A percentile compares a stretch with the other conserved stretches of the same genome.
Conservation (phyloP, 257 asterid genomes). For the Avicennia marina region DNA sequence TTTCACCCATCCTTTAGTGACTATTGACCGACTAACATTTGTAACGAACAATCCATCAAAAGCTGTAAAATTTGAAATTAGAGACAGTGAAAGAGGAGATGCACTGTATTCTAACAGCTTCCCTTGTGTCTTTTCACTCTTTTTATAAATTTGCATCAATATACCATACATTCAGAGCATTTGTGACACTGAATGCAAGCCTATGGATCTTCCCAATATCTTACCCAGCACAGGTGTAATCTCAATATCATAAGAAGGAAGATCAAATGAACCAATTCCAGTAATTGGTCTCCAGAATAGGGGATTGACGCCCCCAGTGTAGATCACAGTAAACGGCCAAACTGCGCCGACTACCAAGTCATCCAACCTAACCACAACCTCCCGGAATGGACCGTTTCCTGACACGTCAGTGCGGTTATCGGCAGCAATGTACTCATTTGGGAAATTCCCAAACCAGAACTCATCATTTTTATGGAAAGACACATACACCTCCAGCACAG, state of each 20-base stretch:
- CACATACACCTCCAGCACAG: constrained; percentile 65
- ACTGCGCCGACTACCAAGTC: constrained; percentile 41
- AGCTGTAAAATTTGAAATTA: constrained; percentile 42
- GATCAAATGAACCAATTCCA: constrained; percentile 71
- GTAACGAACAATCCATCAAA: constrained; percentile 50
- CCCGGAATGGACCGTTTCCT: constrained; percentile 78
- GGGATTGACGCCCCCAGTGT: constrained; percentile 78
- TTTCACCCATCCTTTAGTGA: constrained; percentile 46
- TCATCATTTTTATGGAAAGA: constrained; percentile 83
- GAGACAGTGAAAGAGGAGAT: constrained; percentile 27
- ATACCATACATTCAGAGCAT: constrained; percentile 73
- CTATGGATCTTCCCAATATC: constrained; percentile 43
- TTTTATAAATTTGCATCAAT: constrained; percentile 63
- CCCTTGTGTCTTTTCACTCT: constrained; percentile 39
- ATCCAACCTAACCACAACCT: constrained; percentile 55
- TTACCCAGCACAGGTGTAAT: constrained; percentile 54
- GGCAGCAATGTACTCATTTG: constrained; percentile 45
- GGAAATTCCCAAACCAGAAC: constrained; percentile 65
- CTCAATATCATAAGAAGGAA: constrained; percentile 69
- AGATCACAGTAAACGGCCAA: constrained; percentile 76
- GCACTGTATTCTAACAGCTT: constrained; percentile 25
- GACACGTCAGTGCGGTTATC: constrained; percentile 35
- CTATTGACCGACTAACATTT: constrained; percentile 40
- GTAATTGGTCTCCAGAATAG: constrained; percentile 72
- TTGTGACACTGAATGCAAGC: constrained; percentile 48